Percentiles rank a stretch among this genome's conserved stretches.
These are phyloP conservation scores for Pichia ethanolica DNA, from an alignment of 805 yeast genomes.

Conservation along the genomic window DNA sequence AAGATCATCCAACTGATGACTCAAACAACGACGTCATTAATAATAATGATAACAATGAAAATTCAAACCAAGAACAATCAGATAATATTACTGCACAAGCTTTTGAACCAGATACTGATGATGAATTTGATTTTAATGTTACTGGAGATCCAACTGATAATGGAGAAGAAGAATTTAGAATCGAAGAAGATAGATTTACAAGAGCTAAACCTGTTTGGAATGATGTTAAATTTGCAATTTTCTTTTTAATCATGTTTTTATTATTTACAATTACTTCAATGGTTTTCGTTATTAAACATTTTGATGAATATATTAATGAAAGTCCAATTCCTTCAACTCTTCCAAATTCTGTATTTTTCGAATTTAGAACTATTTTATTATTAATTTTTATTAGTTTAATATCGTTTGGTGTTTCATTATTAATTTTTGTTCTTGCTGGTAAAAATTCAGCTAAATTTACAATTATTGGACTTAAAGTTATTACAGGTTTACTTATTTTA, in stretches of 20 bases:
- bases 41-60: not conserved
- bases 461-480: constrained; percentile 59
- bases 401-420: constrained; percentile 48
- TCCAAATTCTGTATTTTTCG: constrained; percentile 3
- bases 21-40: not conserved
- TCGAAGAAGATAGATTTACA: constrained; percentile 54
- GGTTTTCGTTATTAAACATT: constrained; percentile 7
- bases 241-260: constrained; percentile 2
- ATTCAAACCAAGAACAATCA: no score
- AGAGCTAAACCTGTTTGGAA: constrained; percentile 55
- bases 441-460: constrained; percentile 61
- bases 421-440: constrained; percentile 56
- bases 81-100: no score
- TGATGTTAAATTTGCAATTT: constrained; percentile 62
- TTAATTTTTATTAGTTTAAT: constrained; percentile 59
- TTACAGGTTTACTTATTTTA: constrained; percentile 47
- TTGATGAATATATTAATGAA: not conserved
- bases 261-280: constrained; percentile 5
- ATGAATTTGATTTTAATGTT: not conserved
- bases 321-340: constrained; percentile 1
- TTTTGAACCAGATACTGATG: not conserved
- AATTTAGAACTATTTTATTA: constrained; percentile 37
- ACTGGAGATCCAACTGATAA: not conserved
- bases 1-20: no score
- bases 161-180: constrained; percentile 1